Conservation (phyloP, 163 green algal genomes). For the Botryococcus braunii region DNA sequence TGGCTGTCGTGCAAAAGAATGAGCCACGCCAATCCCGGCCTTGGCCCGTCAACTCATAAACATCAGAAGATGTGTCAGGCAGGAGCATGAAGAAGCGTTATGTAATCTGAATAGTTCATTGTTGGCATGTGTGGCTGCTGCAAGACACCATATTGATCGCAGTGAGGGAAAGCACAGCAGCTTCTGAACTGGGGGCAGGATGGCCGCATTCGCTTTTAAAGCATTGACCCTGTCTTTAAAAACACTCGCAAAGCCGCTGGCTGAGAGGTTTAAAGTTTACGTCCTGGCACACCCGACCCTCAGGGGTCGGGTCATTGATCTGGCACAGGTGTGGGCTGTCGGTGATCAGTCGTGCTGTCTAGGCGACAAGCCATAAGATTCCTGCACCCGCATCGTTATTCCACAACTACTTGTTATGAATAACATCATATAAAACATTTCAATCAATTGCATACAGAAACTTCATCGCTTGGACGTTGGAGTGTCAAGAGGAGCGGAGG, state of each 20-base stretch:
- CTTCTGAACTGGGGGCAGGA: conserved; percentile 23
- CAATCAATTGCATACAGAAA: conserved; percentile 28
- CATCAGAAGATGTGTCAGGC: too few species aligned
- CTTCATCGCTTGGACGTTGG: conserved; percentile 64
- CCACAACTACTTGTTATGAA: not conserved
- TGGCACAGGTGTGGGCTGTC: conserved; percentile 44
- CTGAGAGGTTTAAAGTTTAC: conserved; percentile 53
- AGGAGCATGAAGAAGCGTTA: too few species aligned
- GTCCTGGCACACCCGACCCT: conserved; percentile 51
- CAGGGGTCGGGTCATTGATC: conserved; percentile 36
- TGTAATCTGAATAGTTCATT: not conserved
- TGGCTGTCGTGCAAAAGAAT: too few species aligned
- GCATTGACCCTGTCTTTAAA: conserved; percentile 31
- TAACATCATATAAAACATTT: not conserved
- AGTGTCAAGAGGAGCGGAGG: conserved; percentile 65
- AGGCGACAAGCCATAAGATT: not conserved
- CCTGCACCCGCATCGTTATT: conserved; percentile 4
- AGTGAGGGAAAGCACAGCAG: too few species aligned
- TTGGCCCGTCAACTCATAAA: too few species aligned
- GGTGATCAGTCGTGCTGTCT: not conserved
- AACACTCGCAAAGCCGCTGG: conserved; percentile 60
- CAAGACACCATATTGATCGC: too few species aligned
- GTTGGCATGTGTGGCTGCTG: conserved; percentile 8
- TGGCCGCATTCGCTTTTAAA: conserved; percentile 69
- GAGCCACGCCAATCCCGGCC: too few species aligned